Evolutionary conservation across 2,329 filamentous ascomycete genomes (phyloP).

Genomic region (Alternaria alternata): DNA sequence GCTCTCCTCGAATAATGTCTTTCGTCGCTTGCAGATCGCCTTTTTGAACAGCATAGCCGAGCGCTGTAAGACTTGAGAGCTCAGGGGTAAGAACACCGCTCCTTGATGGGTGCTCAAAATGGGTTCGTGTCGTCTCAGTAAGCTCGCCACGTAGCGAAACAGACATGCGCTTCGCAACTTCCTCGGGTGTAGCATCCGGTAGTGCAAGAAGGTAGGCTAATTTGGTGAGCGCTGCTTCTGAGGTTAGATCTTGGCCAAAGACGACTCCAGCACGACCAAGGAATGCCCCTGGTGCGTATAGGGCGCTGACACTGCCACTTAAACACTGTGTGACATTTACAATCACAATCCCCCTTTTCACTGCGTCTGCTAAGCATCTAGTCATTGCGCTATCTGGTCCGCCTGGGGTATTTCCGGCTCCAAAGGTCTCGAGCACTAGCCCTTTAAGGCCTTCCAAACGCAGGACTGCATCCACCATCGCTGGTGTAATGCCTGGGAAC

Average conservation of each 20-base stretch:
- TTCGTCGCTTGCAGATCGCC: slow-evolving; percentile 72
- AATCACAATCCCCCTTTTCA: slow-evolving; percentile 81
- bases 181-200: slow-evolving; percentile 68
- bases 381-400: slow-evolving; percentile 82
- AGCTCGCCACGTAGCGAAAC: slow-evolving; percentile 82
- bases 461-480: slow-evolving; percentile 88
- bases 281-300: slow-evolving; percentile 63
- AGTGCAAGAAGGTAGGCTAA: slow-evolving; percentile 82
- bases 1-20: slow-evolving; percentile 72
- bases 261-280: slow-evolving; percentile 86
- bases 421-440: slow-evolving; percentile 89
- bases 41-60: slow-evolving; percentile 81
- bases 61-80: slow-evolving; percentile 73
- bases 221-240: slow-evolving; percentile 90
- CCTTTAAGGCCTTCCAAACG: slow-evolving; percentile 78
- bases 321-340: slow-evolving; percentile 93
- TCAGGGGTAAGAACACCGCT: slow-evolving; percentile 62
- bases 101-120: slow-evolving; percentile 77
- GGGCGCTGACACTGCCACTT: slow-evolving; percentile 52
- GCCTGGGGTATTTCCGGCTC: slow-evolving; percentile 88
- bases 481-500: slow-evolving; percentile 91
- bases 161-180: slow-evolving; percentile 76
- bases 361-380: slow-evolving; percentile 77
- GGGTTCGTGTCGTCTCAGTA: slow-evolving; percentile 75
- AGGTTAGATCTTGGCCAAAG: slow-evolving; percentile 87